Conservation (phyloP, 1,284 basidiomycete genomes). For the Cystobasidiaceae sp. region DNA sequence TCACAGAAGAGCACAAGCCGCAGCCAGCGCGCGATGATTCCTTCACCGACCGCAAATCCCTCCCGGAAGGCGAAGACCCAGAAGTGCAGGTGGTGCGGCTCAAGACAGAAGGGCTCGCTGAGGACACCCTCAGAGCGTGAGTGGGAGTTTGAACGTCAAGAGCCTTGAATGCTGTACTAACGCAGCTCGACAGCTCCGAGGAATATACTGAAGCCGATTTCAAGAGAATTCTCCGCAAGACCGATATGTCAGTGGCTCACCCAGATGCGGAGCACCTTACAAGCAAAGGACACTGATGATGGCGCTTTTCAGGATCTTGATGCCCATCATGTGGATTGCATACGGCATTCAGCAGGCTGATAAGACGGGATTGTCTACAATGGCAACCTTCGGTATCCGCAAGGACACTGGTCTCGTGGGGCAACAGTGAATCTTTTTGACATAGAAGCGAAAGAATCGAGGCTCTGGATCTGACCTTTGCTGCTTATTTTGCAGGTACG, state of each 20-base stretch:
- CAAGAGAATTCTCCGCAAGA: constrained; percentile 15
- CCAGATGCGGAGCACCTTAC: background rate
- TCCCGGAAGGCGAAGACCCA: no score
- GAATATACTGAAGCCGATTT: constrained; percentile 22
- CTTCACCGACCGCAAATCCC: constrained; percentile 5
- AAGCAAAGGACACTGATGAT: background rate
- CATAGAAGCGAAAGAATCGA: no score
- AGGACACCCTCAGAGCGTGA: constrained; percentile 11
- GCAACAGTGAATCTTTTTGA: no score
- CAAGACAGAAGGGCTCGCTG: constrained; percentile 10
- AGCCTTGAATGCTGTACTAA: background rate
- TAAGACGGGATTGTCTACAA: constrained; percentile 37
- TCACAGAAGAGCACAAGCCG: background rate
- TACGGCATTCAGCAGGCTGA: constrained; percentile 46
- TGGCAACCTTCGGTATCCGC: constrained; percentile 44
- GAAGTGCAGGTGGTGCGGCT: background rate
- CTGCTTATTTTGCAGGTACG: no score
- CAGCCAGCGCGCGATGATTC: no score
- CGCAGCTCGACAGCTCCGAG: background rate
- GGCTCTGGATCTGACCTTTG: no score
- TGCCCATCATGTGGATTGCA: constrained; percentile 42
- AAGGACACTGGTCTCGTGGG: constrained; percentile 41
- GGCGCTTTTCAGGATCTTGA: background rate
- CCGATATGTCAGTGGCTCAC: background rate
- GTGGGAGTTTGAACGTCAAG: background rate